phyloP scores from a whole-genome alignment of 352 stramenopile species.

The Pythium monospermum region DNA sequence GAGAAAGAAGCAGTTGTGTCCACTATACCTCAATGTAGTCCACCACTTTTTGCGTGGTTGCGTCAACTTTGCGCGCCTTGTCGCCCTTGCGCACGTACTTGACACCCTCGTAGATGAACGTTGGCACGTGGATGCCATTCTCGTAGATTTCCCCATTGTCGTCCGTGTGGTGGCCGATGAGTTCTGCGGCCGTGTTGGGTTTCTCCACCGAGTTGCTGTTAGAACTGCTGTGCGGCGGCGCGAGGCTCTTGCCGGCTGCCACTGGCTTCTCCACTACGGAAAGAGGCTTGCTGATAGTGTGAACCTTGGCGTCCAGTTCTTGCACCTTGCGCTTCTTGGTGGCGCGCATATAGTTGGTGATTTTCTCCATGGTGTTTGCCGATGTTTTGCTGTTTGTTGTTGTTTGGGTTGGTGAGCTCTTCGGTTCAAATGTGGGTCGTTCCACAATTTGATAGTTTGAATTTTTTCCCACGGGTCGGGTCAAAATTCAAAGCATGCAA shows the following conservation, averaged over 20 bases:
- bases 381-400: not conserved
- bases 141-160: slow-evolving; percentile 20
- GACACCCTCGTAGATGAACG: slow-evolving; percentile 57
- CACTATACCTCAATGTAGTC: slow-evolving; percentile 57
- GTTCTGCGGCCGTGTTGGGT: not conserved
- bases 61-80: slow-evolving; percentile 27
- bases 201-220: slow-evolving; percentile 16
- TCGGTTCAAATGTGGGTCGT: not conserved
- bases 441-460: not conserved
- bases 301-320: slow-evolving; percentile 23
- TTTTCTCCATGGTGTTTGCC: slow-evolving; percentile 63
- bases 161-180: slow-evolving; percentile 2
- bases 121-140: slow-evolving; percentile 33
- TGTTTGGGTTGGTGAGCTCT: slow-evolving; percentile 3
- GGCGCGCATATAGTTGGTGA: slow-evolving; percentile 63
- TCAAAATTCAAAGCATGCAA: no score
- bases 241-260: no score
- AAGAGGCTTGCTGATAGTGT: not conserved
- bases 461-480: not conserved
- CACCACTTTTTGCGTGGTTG: slow-evolving; percentile 31
- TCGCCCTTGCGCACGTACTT: slow-evolving; percentile 43
- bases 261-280: slow-evolving; percentile 11
- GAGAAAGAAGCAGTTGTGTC: no score
- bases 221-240: no score
- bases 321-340: slow-evolving; percentile 48